Conservation (phyloP, 345 rosid genomes). For the Populus davidiana region DNA sequence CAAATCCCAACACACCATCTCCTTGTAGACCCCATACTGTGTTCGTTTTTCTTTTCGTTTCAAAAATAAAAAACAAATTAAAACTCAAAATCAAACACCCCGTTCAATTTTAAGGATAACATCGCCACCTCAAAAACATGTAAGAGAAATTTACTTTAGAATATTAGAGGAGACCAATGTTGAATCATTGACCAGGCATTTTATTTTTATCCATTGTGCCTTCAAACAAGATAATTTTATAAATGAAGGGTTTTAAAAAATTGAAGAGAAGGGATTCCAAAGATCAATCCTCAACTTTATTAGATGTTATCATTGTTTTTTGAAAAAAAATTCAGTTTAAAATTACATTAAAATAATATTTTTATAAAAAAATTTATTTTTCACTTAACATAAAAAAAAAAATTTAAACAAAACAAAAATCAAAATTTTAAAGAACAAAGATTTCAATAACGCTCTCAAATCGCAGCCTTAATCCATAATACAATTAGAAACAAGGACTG, state of each 20-base stretch:
- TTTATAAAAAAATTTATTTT: no score
- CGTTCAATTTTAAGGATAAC: not conserved
- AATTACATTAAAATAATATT: not conserved
- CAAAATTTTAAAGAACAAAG: no score
- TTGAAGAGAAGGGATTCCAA: not conserved
- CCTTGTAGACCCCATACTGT: not conserved
- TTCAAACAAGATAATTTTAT: not conserved
- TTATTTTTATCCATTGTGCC: not conserved
- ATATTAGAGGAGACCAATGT: not conserved
- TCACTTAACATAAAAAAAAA: no score
- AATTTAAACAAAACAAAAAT: no score
- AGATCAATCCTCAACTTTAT: not conserved
- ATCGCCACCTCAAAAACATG: not conserved
- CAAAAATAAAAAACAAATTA: no score
- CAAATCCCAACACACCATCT: not conserved
- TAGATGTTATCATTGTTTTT: no score
- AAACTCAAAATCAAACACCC: no score
- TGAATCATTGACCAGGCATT: not conserved
- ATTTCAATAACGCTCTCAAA: no score
- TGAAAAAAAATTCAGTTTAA: no score
- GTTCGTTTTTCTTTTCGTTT: not conserved
- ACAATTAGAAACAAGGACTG: constrained; percentile 21
- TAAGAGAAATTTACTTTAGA: no score
- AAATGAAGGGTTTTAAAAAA: not conserved
- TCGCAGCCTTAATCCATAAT: not conserved